Evolutionary conservation across 768 basidiomycete species (phyloP), one percentile per base, ranked within the genome.

Genomic region (Clavaria fumosa): DNA sequence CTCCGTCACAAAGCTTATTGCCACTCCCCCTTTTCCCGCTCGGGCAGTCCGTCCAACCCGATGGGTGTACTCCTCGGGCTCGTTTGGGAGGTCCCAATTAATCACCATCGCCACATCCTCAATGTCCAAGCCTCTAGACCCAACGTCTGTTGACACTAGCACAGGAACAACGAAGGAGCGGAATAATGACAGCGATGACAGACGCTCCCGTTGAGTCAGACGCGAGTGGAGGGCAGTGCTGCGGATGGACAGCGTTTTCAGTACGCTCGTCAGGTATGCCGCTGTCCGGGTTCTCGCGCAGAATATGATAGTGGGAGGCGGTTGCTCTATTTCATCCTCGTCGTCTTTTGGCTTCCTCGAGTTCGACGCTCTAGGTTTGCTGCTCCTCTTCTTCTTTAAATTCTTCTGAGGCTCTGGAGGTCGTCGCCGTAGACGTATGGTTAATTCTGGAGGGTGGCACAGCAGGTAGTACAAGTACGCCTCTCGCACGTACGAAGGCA

Each of bases 221-320:
- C 88, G 77, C 3, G 91, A 95, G 57, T 99, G 95, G 20, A 99
- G 65, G 9, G 90, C 75, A 0, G 90, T 85, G 40, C 78, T 80
- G 22, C 89, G 76, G 46, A 99, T 84, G 5, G 66, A 66, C 38
- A 90, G 63, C 12, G 75, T 71, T 48, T 86, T 78, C 41, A 96
- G 64, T 23, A 96, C 56, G 22, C 66, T 54, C 6, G 86, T 82
- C 41, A 99, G 65, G 54, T 93, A 95, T 12, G 91, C 91, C 0
- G 80, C 90, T 0, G 90, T 91, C 38, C 78, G 74, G 24, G 91
- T 70, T 42, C 77, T 78, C 14, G 70, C 70, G 56, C 75, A 90
- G 58, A 97, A 99, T 45, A 99, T 88, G 47, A 99, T 96, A 15
- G 91, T 97, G 1, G 90, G 85, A 12, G 95, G 95, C 2, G 91